A percentile compares a stretch with the other conserved stretches of the same genome.
Conservation (phyloP, 106 monocot species). For the Phalaenopsis aphrodite region DNA sequence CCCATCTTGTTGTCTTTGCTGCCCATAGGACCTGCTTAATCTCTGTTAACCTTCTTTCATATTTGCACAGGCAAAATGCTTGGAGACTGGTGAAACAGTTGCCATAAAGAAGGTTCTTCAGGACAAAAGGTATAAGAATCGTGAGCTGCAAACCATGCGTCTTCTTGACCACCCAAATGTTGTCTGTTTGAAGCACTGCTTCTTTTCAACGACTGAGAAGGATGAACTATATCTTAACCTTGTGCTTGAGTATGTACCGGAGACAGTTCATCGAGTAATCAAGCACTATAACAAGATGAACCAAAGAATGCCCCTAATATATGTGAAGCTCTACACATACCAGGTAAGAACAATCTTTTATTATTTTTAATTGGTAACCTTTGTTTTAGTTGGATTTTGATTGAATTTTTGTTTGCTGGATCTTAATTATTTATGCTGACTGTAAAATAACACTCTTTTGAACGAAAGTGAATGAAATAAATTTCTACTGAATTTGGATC, state of each 20-base stretch:
- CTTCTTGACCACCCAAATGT: conserved; percentile 58
- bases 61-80: conserved; percentile 20
- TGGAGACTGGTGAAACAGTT: conserved; percentile 27
- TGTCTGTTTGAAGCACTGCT: conserved; percentile 47
- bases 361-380: too few species aligned
- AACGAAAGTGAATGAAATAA: too few species aligned
- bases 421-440: too few species aligned
- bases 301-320: conserved; percentile 39
- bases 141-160: conserved; percentile 29
- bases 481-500: too few species aligned
- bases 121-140: conserved; percentile 27
- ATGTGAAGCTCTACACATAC: conserved; percentile 47
- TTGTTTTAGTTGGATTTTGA: too few species aligned
- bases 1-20: not conserved
- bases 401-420: too few species aligned
- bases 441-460: too few species aligned
- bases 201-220: conserved; percentile 59
- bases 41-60: not conserved
- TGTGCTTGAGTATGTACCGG: conserved; percentile 35
- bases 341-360: conserved; percentile 21
- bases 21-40: not conserved
- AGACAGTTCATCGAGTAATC: conserved; percentile 46
- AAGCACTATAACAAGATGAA: conserved; percentile 56
- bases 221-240: conserved; percentile 55
- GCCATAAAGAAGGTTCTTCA: conserved; percentile 33